These are phyloP conservation scores for Mycena latifolia DNA, from an alignment of 768 basidiomycete species.

Conservation along the genomic window DNA sequence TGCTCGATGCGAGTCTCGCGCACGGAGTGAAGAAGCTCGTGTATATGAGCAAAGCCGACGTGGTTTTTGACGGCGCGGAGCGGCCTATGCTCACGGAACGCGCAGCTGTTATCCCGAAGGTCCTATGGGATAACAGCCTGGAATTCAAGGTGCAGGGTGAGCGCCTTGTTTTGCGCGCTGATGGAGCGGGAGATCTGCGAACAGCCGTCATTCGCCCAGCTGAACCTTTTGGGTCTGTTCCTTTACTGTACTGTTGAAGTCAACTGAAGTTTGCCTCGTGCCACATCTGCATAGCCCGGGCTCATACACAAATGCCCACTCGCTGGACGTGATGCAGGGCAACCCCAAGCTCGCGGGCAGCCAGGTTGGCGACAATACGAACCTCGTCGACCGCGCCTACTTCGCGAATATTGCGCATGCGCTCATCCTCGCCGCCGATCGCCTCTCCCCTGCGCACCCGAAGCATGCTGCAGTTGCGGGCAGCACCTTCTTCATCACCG, in stretches of 20 bases:
- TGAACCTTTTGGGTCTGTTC: slow-evolving; percentile 13
- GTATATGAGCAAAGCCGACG: slow-evolving; percentile 14
- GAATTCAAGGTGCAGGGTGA: slow-evolving; percentile 9
- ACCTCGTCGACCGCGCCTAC: slow-evolving; percentile 68
- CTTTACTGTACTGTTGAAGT: too few species aligned
- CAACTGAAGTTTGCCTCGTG: too few species aligned
- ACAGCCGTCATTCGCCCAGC: slow-evolving; percentile 26
- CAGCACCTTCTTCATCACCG: slow-evolving; percentile 63
- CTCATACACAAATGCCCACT: slow-evolving; percentile 44
- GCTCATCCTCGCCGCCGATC: slow-evolving; percentile 65
- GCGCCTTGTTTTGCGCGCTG: neutral
- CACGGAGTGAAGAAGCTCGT: slow-evolving; percentile 14
- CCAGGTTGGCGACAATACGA: slow-evolving; percentile 61
- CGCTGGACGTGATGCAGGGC: neutral
- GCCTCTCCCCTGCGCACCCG: slow-evolving; percentile 51
- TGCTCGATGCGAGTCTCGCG: neutral
- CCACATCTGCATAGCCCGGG: too few species aligned
- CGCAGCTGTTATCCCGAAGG: slow-evolving; percentile 2
- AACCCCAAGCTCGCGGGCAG: slow-evolving; percentile 34
- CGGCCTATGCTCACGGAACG: slow-evolving; percentile 21
- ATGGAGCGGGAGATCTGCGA: neutral
- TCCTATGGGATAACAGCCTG: neutral
- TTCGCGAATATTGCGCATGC: slow-evolving; percentile 67
- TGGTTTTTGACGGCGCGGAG: slow-evolving; percentile 14
- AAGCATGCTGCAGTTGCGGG: slow-evolving; percentile 57